phyloP scores from a whole-genome alignment of 2,329 filamentous ascomycete species.

The Trichoderma sp. region DNA sequence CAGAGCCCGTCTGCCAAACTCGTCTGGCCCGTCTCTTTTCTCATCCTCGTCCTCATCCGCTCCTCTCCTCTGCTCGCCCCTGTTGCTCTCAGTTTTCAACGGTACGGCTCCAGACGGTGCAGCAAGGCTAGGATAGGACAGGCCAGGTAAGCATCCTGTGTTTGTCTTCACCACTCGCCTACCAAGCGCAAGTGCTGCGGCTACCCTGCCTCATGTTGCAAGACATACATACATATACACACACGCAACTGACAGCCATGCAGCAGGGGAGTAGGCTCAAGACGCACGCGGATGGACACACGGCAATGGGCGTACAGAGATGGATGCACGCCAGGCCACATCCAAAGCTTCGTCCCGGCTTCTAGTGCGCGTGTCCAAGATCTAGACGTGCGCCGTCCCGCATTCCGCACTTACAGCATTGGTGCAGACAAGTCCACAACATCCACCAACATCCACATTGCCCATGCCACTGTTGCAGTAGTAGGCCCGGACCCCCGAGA shows the following conservation, averaged over 20 bases:
- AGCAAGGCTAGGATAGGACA: neutral
- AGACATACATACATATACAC: neutral
- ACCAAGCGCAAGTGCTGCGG: neutral
- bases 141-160: neutral
- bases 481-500: conserved; percentile 6
- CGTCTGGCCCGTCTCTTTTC: neutral
- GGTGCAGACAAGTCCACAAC: conserved; percentile 17
- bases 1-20: neutral
- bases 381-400: conserved; percentile 15
- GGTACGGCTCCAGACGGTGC: neutral
- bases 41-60: neutral
- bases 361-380: conserved; percentile 17
- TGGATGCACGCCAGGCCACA: neutral
- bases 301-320: conserved; percentile 1
- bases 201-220: neutral
- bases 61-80: neutral
- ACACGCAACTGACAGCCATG: neutral
- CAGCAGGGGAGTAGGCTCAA: conserved; percentile 9
- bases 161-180: neutral
- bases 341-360: conserved; percentile 7
- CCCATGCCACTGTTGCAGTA: conserved; percentile 20
- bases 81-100: neutral
- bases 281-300: neutral
- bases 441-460: conserved; percentile 20
- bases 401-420: conserved; percentile 9